Base-by-base conservation (phyloP, 345 rosid genomes). In the Eucalyptus albens region DNA sequence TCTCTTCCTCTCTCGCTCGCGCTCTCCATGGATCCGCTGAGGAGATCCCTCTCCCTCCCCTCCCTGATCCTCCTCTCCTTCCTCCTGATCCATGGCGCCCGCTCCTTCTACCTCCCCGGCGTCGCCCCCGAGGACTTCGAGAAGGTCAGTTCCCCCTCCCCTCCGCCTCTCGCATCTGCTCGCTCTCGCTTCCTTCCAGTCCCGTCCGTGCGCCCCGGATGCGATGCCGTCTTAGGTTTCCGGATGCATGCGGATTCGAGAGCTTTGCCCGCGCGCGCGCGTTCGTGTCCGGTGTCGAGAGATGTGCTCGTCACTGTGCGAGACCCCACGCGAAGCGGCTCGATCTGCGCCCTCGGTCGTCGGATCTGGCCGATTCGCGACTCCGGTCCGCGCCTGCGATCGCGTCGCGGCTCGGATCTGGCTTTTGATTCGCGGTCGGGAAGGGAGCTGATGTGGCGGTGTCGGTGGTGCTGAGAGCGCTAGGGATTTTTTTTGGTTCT, bases 71-170 rank as follows among this genome's bases (percentile, higher is more conserved):
- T 82, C 90, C 31, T 94, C 88, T 50, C 92, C 86, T 92, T 94
- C 42, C 89, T 93, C 82, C 92, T 94, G 77, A 90, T 96, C 93
- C 97, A 94, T 89, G 94, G 92, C 90, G 93, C 89, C 49, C 92
- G 92, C 92, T 94, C 94, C 93, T 97, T 97, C 95, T 97, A 97
- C 93, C 99, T 97, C 90, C 99, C 99, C 19, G 99, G 99, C 88
- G 99, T 97, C 91, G 99, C 98, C 77, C 99, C 99, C 87, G 93
- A 94, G 93, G 99, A 97, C 94, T 97, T 97, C 94, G 90, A 91
- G 26, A 96, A 94, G 99, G 99, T 97, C 72, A 33, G 55, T 77
- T 77, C 53, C 7, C 62, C 40, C 7, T 53, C 40, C 5, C 47
- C n/a, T 86, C 60, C 53, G n/a, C 45, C 29, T 82, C 15, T 53